A percentile compares a stretch with the other conserved stretches of the same genome.
Evolutionary conservation across 1,284 basidiomycete species (phyloP).

Genomic region (Rhodotorula mucilaginosa): DNA sequence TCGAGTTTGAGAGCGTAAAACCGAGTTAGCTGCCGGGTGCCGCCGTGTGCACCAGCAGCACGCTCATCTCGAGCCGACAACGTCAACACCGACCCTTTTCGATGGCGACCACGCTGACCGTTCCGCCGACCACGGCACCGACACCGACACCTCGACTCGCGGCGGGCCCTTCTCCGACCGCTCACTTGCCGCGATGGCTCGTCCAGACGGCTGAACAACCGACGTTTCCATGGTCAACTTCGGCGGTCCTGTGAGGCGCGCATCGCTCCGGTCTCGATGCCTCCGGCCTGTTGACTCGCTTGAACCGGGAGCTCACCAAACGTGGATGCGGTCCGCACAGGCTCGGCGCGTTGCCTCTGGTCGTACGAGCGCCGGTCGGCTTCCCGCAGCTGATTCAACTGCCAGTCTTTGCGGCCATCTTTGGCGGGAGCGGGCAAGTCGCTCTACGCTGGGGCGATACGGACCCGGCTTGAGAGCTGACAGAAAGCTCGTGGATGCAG

Average conservation of each 20-base stretch:
- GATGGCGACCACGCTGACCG: no score
- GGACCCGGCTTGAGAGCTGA: neutral
- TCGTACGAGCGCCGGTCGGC: constrained; percentile 21
- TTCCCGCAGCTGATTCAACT: constrained; percentile 39
- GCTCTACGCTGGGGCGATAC: no score
- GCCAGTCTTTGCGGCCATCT: constrained; percentile 33
- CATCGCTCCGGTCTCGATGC: no score
- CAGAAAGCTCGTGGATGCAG: neutral
- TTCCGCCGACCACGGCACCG: neutral
- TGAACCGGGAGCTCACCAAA: no score
- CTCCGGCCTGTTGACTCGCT: no score
- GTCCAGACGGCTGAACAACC: constrained; percentile 7
- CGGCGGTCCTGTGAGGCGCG: constrained; percentile 22
- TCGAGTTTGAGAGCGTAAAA: no score
- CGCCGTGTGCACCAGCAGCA: no score
- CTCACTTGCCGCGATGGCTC: constrained; percentile 4
- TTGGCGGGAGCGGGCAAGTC: constrained; percentile 26
- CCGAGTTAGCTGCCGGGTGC: no score
- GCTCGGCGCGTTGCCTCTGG: constrained; percentile 22
- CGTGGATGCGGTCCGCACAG: constrained; percentile 12
- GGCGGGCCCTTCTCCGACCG: neutral
- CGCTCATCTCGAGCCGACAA: no score
- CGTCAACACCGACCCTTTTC: no score
- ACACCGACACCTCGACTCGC: neutral
- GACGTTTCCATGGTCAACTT: constrained; percentile 21